Evolutionary conservation across 2,329 filamentous ascomycete genomes (phyloP).

Genomic region (Myriosclerotinia duriaeana): DNA sequence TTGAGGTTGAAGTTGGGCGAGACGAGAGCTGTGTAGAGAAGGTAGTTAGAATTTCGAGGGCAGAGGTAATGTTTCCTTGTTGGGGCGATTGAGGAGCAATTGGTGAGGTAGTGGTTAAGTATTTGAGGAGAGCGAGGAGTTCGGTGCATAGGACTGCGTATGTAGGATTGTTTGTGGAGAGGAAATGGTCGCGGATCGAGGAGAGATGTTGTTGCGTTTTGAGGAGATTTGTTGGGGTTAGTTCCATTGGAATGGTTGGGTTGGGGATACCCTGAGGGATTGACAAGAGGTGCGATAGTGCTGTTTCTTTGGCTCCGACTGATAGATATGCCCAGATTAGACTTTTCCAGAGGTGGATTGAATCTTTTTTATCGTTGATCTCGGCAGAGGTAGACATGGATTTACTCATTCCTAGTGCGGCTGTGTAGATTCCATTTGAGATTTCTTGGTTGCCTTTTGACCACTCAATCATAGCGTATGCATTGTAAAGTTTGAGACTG

Average conservation of each 20-base stretch:
- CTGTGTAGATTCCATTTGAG: slow-evolving; percentile 64
- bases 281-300: slow-evolving; percentile 44
- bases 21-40: slow-evolving; percentile 48
- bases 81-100: slow-evolving; percentile 47
- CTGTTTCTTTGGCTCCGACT: slow-evolving; percentile 33
- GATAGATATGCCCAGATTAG: slow-evolving; percentile 38
- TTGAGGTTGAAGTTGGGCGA: slow-evolving; percentile 39
- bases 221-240: slow-evolving; percentile 44
- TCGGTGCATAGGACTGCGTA: slow-evolving; percentile 59
- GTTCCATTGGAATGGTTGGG: slow-evolving; percentile 31
- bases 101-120: slow-evolving; percentile 48
- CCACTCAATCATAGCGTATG: slow-evolving; percentile 72
- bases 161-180: slow-evolving; percentile 51
- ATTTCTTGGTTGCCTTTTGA: slow-evolving; percentile 55
- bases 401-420: slow-evolving; percentile 61
- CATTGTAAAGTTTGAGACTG: slow-evolving; percentile 70
- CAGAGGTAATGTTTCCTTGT: slow-evolving; percentile 58
- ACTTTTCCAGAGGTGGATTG: slow-evolving; percentile 37
- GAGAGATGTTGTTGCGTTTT: slow-evolving; percentile 55
- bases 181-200: slow-evolving; percentile 54
- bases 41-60: slow-evolving; percentile 45
- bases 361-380: slow-evolving; percentile 38
- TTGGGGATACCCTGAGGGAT: slow-evolving; percentile 43
- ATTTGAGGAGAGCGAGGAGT: slow-evolving; percentile 64
- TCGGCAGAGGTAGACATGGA: slow-evolving; percentile 39